Conservation (phyloP, 2,329 filamentous ascomycete species). For the Ceratocystiopsis sp. region DNA sequence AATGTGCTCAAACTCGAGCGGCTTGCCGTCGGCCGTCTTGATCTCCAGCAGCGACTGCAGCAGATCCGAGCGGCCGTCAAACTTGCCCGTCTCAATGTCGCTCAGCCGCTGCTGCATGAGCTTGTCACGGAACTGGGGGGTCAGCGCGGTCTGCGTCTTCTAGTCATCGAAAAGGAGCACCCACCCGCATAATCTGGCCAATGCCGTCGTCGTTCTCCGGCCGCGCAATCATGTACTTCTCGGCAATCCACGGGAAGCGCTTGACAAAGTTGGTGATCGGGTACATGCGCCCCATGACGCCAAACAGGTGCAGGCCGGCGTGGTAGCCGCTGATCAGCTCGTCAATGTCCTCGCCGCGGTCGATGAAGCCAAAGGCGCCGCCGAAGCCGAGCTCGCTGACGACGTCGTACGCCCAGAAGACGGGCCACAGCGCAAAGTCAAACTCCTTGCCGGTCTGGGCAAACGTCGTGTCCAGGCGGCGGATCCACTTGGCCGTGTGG, state of each 20-base stretch:
- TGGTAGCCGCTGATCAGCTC: conserved; percentile 37
- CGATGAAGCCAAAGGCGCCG: conserved; percentile 36
- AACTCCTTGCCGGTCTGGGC: conserved; percentile 25
- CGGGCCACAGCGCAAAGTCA: conserved; percentile 38
- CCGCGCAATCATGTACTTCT: conserved; percentile 33
- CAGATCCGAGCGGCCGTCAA: conserved; percentile 28
- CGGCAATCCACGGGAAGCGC: conserved; percentile 25
- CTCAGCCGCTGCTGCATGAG: conserved; percentile 29
- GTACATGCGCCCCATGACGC: conserved; percentile 32
- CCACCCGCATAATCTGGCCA: conserved; percentile 31
- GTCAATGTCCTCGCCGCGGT: conserved; percentile 31
- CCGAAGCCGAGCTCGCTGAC: conserved; percentile 40
- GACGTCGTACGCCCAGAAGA: conserved; percentile 40
- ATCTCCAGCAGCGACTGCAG: conserved; percentile 31
- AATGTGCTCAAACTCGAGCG: conserved; percentile 31
- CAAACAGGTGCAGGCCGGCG: conserved; percentile 32
- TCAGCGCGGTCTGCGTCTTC: no score
- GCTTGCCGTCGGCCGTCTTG: conserved; percentile 25
- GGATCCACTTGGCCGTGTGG: conserved; percentile 31
- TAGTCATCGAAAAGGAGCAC: background rate
- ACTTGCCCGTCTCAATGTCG: conserved; percentile 28
- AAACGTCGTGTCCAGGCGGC: conserved; percentile 28
- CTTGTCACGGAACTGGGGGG: conserved; percentile 31
- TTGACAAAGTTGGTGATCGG: conserved; percentile 39
- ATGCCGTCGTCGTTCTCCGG: conserved; percentile 36